Evolutionary conservation across 768 basidiomycete species (phyloP), one percentile per base, ranked within the genome.

Genomic region (Pilatotrama ljubarskyi): DNA sequence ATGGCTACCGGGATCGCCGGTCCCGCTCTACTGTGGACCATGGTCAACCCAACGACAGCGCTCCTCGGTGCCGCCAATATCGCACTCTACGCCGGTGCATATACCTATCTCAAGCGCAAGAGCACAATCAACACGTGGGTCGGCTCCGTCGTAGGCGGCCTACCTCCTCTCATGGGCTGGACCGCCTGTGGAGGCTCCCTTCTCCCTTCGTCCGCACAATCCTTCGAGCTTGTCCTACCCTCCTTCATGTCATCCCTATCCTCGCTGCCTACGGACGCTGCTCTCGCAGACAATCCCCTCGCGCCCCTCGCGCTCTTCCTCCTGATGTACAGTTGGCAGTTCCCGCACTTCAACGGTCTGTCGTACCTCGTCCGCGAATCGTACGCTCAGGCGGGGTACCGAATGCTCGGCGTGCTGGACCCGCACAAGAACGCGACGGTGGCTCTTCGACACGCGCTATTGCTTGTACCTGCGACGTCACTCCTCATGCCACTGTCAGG

Each of bases 111-210:
- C 76, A 98, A 99, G 73, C 82, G 97, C 17, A 86, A 83, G 67
- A 85, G 82, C 58, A 78, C 90, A 5, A 78, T 78, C 64, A 99
- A 97, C 71, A 99, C 96, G 1, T 98, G 95, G 96, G 85, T 95
- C 17, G 96, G 96, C 10, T 82, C 93, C 0, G 79, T 98, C 20
- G 96, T 99, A 3, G 97, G 97, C 32, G 95, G 80, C 0, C 78
- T 98, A 5, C 97, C 97, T 6, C 95, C 96, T 2, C 75, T 99
- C 51, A 98, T 99, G 91, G 97, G 97, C 41, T 99, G 97, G 97
- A 87, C 96, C 7, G 97, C 97, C 1, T 92, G 91, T 58, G 95
- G 95, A 0, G 93, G 91, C 20, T 77, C 82, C 15, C 72, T 96
- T 9, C 75, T 91, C 60, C 91, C 91, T 0, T 80, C 82, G n/a